phyloP scores from a whole-genome alignment of 352 stramenopile species.

The Plasmopara muralis region DNA sequence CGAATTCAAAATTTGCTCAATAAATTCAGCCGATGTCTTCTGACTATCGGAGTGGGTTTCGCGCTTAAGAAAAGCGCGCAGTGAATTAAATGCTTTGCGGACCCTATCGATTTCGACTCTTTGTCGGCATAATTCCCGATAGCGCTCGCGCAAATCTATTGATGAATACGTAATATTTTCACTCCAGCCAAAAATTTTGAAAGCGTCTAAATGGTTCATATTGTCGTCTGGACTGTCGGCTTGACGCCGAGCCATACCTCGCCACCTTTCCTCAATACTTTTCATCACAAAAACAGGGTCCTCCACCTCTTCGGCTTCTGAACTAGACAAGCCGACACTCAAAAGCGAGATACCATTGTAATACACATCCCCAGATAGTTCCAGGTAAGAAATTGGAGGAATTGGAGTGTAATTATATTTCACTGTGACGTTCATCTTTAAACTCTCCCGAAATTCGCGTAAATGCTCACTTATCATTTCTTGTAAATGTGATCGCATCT shows the following conservation, averaged over 20 bases:
- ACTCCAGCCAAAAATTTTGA: constrained; percentile 66
- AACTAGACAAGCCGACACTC: constrained; percentile 47
- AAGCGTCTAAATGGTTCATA: constrained; percentile 45
- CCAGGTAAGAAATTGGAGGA: constrained; percentile 56
- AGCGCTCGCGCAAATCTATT: constrained; percentile 48
- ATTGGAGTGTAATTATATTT: constrained; percentile 61
- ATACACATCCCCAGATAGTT: constrained; percentile 71
- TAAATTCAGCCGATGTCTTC: constrained; percentile 57
- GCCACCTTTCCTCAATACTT: constrained; percentile 76
- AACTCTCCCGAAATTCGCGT: constrained; percentile 50
- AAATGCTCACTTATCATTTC: constrained; percentile 70
- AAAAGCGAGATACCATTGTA: constrained; percentile 72
- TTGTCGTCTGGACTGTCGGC: constrained; percentile 31
- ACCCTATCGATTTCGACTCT: constrained; percentile 38
- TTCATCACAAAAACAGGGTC: constrained; percentile 70
- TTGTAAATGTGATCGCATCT: constrained; percentile 69
- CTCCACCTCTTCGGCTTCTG: constrained; percentile 57
- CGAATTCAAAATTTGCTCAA: constrained; percentile 61
- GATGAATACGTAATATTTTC: constrained; percentile 36
- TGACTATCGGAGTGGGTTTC: constrained; percentile 46
- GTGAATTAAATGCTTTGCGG: constrained; percentile 49
- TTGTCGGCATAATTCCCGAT: constrained; percentile 55
- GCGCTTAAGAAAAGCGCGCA: constrained; percentile 44
- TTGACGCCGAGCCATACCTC: constrained; percentile 44
- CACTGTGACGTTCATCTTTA: constrained; percentile 45